Evolutionary conservation across 73 alveolate genomes (phyloP).

Genomic region (Paramecium sexaurelia): DNA sequence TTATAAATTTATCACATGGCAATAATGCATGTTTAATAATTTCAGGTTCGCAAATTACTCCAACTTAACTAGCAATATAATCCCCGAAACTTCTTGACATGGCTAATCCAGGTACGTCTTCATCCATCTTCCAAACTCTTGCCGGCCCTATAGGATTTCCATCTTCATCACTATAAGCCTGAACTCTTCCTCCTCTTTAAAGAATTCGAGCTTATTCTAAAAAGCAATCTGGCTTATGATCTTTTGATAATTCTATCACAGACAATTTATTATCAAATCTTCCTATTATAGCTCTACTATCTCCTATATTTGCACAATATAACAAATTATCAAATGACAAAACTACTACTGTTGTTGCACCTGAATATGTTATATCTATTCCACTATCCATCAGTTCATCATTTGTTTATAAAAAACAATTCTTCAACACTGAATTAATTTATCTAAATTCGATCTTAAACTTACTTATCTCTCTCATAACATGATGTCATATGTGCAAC

Average conservation of each 20-base stretch:
- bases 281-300: conserved; percentile 70
- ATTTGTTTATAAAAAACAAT: conserved; percentile 53
- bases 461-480: conserved; percentile 56
- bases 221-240: conserved; percentile 94
- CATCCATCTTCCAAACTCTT: conserved; percentile 82
- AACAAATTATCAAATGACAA: conserved; percentile 51
- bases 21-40: conserved; percentile 66
- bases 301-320: conserved; percentile 79
- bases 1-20: conserved; percentile 77
- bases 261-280: conserved; percentile 25
- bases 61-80: conserved; percentile 81
- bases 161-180: conserved; percentile 78
- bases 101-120: conserved; percentile 88
- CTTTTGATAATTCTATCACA: conserved; percentile 72
- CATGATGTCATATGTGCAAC: background rate
- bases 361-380: conserved; percentile 71
- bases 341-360: conserved; percentile 70
- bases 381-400: conserved; percentile 63
- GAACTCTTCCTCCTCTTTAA: conserved; percentile 91
- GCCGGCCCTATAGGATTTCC: conserved; percentile 83
- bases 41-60: conserved; percentile 83
- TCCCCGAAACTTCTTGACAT: conserved; percentile 87
- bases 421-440: background rate
- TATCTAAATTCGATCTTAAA: background rate
- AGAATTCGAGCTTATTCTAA: conserved; percentile 88